Percentiles rank a stretch among this genome's conserved stretches.
phyloP scores from a whole-genome alignment of 345 rosid genomes.

The Mercurialis annua region DNA sequence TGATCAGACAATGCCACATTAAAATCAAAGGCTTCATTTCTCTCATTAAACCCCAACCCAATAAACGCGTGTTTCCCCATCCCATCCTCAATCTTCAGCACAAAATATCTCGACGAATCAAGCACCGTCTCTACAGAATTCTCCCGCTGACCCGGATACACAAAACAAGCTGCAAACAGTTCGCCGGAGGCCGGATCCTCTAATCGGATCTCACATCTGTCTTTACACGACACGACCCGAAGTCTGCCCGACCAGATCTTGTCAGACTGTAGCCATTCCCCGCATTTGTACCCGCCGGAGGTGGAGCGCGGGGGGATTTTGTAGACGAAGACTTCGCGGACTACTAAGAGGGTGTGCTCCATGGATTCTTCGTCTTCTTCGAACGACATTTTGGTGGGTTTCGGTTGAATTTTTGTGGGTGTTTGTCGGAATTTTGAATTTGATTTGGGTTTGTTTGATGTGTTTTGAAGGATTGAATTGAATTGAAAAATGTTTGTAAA shows the following conservation, averaged over 20 bases:
- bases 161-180: conserved; percentile 93
- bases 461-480: no score
- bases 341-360: conserved; percentile 94
- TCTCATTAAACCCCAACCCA: conserved; percentile 85
- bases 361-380: conserved; percentile 76
- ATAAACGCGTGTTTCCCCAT: conserved; percentile 90
- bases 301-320: conserved; percentile 94
- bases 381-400: conserved; percentile 51
- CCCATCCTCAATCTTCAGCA: conserved; percentile 94
- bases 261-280: conserved; percentile 97
- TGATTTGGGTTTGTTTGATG: no score
- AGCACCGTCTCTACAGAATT: conserved; percentile 90
- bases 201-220: conserved; percentile 95
- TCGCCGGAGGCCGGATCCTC: conserved; percentile 92
- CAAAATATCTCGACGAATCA: conserved; percentile 94
- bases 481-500: background rate
- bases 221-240: conserved; percentile 91
- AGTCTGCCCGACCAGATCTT: conserved; percentile 99
- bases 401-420: background rate
- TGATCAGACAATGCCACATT: conserved; percentile 98
- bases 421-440: no score
- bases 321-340: conserved; percentile 86
- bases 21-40: conserved; percentile 99
- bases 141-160: conserved; percentile 81
- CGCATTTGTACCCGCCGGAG: conserved; percentile 97